A percentile compares a stretch with the other conserved stretches of the same genome.
Conservation (phyloP, 331 rosid genomes). For the Malus hybrid region DNA sequence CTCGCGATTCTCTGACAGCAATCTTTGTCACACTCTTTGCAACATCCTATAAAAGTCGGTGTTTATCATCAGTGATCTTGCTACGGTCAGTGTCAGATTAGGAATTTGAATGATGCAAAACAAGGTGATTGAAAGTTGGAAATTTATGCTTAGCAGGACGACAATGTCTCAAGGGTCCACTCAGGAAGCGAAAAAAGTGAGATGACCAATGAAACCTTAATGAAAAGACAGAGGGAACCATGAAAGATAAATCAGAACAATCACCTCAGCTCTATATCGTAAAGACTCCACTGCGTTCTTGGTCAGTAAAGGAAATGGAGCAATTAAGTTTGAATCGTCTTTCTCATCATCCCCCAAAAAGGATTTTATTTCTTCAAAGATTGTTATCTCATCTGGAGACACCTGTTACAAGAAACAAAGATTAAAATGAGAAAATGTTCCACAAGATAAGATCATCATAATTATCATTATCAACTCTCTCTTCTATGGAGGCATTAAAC, state of each 20-base stretch:
- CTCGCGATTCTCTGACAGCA: slow-evolving; percentile 79
- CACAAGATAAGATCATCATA: background rate
- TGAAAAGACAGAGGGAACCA: background rate
- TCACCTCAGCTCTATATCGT: slow-evolving; percentile 94
- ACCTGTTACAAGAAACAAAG: slow-evolving; percentile 40
- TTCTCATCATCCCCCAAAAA: slow-evolving; percentile 61
- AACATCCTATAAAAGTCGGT: slow-evolving; percentile 51
- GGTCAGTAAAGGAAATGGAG: slow-evolving; percentile 68
- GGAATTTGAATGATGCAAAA: background rate
- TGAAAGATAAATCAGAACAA: slow-evolving; percentile 9
- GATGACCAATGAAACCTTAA: background rate
- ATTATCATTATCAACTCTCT: background rate
- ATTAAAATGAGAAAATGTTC: background rate
- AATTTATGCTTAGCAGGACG: background rate
- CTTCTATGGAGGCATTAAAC: background rate
- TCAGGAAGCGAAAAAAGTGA: background rate
- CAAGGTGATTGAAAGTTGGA: background rate
- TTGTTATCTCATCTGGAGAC: slow-evolving; percentile 70
- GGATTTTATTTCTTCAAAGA: slow-evolving; percentile 63
- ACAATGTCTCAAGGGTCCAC: background rate
- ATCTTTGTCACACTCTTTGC: slow-evolving; percentile 81
- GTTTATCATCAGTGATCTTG: slow-evolving; percentile 1
- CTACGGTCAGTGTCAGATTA: background rate
- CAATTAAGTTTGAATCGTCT: slow-evolving; percentile 39
- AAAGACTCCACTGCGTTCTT: slow-evolving; percentile 79